These are phyloP conservation scores for Spiromastix sp. DNA, from an alignment of 2,329 filamentous ascomycete genomes.

Conservation along the genomic window DNA sequence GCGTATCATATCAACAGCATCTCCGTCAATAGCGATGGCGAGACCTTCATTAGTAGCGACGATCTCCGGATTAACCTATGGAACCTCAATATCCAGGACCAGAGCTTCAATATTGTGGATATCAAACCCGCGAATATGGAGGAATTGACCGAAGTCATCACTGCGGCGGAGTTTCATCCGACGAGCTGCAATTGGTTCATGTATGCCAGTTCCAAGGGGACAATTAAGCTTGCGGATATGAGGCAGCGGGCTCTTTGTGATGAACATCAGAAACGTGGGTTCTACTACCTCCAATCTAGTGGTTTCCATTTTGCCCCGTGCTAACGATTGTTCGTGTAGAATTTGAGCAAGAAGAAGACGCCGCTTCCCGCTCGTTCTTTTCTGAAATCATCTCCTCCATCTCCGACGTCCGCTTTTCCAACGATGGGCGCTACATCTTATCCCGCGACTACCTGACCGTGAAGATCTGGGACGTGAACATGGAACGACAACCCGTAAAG, in stretches of 20 bases:
- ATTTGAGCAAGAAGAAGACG: conserved; percentile 98
- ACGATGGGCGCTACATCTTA: conserved; percentile 92
- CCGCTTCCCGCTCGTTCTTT: conserved; percentile 94
- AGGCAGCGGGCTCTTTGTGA: conserved; percentile 92
- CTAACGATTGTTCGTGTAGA: conserved; percentile 44
- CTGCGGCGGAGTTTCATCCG: conserved; percentile 94
- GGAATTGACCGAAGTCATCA: conserved; percentile 97
- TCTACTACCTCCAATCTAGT: neutral
- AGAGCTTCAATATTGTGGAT: conserved; percentile 99
- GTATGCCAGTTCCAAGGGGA: conserved; percentile 98
- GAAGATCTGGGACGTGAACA: conserved; percentile 99
- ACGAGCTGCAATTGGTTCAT: conserved; percentile 99
- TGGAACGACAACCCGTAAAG: conserved; percentile 95
- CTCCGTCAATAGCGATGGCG: conserved; percentile 98
- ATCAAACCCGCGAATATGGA: conserved; percentile 99
- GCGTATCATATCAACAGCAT: conserved; percentile 99
- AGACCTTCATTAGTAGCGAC: conserved; percentile 98
- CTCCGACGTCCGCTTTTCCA: conserved; percentile 93
- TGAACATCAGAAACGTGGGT: conserved; percentile 84
- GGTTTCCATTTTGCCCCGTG: neutral
- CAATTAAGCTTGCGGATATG: conserved; percentile 98
- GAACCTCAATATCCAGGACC: conserved; percentile 98
- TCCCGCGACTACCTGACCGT: conserved; percentile 97
- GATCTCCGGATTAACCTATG: conserved; percentile 96
- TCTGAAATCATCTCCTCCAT: conserved; percentile 99